These are phyloP conservation scores for Blastomyces parvus DNA, from an alignment of 2,329 filamentous ascomycete species.

Conservation along the genomic window DNA sequence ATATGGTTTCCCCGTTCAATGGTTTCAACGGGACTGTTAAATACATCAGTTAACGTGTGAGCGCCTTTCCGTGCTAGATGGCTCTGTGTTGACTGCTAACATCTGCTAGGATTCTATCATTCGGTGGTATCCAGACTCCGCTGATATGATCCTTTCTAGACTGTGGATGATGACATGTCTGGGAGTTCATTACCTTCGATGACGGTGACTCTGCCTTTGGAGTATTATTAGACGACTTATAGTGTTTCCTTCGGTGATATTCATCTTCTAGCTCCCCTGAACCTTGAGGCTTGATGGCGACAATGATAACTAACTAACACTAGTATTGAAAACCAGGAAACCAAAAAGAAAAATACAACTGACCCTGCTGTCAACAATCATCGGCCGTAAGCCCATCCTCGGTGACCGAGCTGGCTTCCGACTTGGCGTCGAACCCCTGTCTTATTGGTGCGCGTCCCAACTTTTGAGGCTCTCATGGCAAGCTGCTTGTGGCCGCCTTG, in stretches of 20 bases:
- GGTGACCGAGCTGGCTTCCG: background rate
- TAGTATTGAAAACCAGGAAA: too few species aligned
- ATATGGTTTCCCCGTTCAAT: background rate
- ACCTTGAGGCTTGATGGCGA: too few species aligned
- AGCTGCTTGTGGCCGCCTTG: background rate
- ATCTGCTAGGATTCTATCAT: background rate
- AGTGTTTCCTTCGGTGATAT: too few species aligned
- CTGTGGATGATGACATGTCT: background rate
- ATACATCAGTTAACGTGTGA: background rate
- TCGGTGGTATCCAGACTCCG: background rate
- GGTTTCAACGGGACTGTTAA: background rate
- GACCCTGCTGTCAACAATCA: too few species aligned
- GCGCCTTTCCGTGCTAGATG: background rate
- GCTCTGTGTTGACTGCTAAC: background rate
- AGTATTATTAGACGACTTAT: too few species aligned
- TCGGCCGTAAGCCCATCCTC: background rate
- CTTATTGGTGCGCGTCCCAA: background rate
- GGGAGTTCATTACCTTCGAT: too few species aligned
- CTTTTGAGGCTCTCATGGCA: background rate
- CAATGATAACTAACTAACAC: too few species aligned
- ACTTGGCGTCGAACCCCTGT: background rate
- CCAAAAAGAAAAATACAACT: too few species aligned
- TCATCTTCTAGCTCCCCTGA: too few species aligned
- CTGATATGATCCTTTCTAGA: background rate
- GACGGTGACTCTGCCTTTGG: too few species aligned